These are phyloP conservation scores for Rhododendron ferrugineum DNA, from an alignment of 148 eudicot species.

Conservation along the genomic window DNA sequence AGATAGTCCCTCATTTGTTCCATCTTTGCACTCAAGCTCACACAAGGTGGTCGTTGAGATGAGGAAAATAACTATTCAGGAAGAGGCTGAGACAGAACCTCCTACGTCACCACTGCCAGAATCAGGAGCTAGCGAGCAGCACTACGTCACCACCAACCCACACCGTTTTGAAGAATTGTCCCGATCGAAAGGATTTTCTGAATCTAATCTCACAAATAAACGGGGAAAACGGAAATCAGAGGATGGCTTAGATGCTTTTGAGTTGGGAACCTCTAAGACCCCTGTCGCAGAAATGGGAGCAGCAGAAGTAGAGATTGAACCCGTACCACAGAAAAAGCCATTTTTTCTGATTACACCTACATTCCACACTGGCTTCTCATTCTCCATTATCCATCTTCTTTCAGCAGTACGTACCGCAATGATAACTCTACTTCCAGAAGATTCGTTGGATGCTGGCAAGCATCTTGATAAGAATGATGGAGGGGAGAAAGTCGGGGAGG, in stretches of 20 bases:
- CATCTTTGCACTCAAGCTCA: slow-evolving; percentile 78
- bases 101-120: neutral
- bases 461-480: slow-evolving; percentile 31
- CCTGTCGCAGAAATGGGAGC: slow-evolving; percentile 37
- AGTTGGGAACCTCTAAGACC: slow-evolving; percentile 35
- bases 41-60: slow-evolving; percentile 74
- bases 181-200: too few relatives aligned
- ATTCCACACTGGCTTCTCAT: slow-evolving; percentile 72
- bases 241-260: slow-evolving; percentile 33
- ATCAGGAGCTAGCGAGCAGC: neutral
- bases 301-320: slow-evolving; percentile 55
- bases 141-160: neutral
- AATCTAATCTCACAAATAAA: slow-evolving; percentile 3
- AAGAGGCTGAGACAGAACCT: neutral
- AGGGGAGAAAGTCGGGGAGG: slow-evolving; percentile 15
- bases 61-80: neutral
- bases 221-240: slow-evolving; percentile 56
- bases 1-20: slow-evolving; percentile 73
- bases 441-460: slow-evolving; percentile 36
- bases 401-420: slow-evolving; percentile 84
- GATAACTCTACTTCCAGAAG: slow-evolving; percentile 57
- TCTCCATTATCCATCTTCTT: slow-evolving; percentile 85
- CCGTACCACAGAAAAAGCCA: slow-evolving; percentile 57
- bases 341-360: slow-evolving; percentile 67
- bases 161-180: too few relatives aligned